A percentile compares a stretch with the other conserved stretches of the same genome.
These are phyloP conservation scores for Geosmithia flava DNA, from an alignment of 2,329 filamentous ascomycete genomes.

Conservation along the genomic window DNA sequence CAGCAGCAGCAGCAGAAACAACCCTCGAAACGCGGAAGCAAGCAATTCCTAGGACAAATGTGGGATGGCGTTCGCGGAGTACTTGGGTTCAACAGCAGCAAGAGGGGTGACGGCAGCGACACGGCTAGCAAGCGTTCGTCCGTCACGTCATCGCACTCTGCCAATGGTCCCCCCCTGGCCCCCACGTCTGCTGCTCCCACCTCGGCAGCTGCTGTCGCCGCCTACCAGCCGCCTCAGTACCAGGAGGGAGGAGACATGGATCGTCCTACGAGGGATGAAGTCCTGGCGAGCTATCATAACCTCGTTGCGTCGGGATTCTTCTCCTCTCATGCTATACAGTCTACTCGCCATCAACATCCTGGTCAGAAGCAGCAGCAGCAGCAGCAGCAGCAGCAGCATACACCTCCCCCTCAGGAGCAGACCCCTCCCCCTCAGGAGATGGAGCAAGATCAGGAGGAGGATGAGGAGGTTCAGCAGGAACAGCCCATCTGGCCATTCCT, in stretches of 20 bases:
- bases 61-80: conserved; percentile 23
- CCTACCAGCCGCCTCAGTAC: too few species aligned
- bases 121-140: neutral
- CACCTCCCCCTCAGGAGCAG: conserved; percentile 7
- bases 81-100: conserved; percentile 8
- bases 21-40: conserved; percentile 11
- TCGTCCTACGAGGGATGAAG: conserved; percentile 31
- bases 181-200: too few species aligned
- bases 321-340: conserved; percentile 42
- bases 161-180: too few species aligned
- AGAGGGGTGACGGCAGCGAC: neutral
- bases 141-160: neutral
- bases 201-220: too few species aligned
- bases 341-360: conserved; percentile 31
- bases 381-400: conserved; percentile 4
- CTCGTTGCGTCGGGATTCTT: conserved; percentile 48
- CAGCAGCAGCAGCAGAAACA: conserved; percentile 3
- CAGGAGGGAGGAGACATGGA: conserved; percentile 6
- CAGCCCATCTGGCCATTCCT: conserved; percentile 8
- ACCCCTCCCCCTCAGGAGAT: conserved; percentile 4
- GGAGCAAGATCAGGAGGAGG: conserved; percentile 4
- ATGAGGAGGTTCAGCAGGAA: conserved; percentile 10
- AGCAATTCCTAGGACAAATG: conserved; percentile 18
- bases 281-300: conserved; percentile 42
- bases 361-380: conserved; percentile 6